Evolutionary conservation across 2,329 filamentous ascomycete species (phyloP).

Genomic region (Blastomyces emzantsi): DNA sequence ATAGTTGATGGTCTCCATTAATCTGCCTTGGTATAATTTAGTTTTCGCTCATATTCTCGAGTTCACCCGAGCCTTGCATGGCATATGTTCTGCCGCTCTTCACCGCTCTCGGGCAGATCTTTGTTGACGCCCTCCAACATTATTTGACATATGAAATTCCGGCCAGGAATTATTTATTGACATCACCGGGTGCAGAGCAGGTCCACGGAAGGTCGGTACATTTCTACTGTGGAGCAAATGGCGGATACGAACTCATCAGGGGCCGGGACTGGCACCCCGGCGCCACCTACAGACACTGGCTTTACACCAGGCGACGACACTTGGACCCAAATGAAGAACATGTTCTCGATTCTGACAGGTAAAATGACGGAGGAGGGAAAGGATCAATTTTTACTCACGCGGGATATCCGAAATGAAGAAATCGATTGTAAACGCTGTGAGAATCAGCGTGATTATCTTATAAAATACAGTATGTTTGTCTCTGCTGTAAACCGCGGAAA

Average conservation of each 20-base stretch:
- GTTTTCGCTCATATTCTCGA: background rate
- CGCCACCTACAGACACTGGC: slow-evolving; percentile 27
- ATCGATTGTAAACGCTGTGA: slow-evolving; percentile 76
- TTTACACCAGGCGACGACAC: slow-evolving; percentile 35
- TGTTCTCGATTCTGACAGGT: slow-evolving; percentile 73
- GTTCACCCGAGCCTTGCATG: background rate
- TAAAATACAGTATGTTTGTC: slow-evolving; percentile 54
- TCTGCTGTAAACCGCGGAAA: background rate
- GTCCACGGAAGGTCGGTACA: background rate
- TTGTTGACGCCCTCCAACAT: background rate
- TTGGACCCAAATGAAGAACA: slow-evolving; percentile 62
- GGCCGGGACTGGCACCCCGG: slow-evolving; percentile 14
- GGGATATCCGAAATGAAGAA: slow-evolving; percentile 65
- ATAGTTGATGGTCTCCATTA: background rate
- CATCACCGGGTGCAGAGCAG: background rate
- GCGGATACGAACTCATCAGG: slow-evolving; percentile 19
- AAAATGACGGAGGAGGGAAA: slow-evolving; percentile 59
- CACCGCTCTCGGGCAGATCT: slow-evolving; percentile 19
- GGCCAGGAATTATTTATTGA: background rate
- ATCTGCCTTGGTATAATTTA: background rate
- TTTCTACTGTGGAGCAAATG: slow-evolving; percentile 19
- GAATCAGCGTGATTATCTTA: slow-evolving; percentile 69
- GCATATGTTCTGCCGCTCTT: slow-evolving; percentile 23
- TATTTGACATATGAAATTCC: background rate
- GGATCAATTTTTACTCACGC: slow-evolving; percentile 67